A percentile compares a stretch with the other conserved stretches of the same genome.
phyloP scores from a whole-genome alignment of 2,329 filamentous ascomycete species.

The Teratosphaeria viscida region DNA sequence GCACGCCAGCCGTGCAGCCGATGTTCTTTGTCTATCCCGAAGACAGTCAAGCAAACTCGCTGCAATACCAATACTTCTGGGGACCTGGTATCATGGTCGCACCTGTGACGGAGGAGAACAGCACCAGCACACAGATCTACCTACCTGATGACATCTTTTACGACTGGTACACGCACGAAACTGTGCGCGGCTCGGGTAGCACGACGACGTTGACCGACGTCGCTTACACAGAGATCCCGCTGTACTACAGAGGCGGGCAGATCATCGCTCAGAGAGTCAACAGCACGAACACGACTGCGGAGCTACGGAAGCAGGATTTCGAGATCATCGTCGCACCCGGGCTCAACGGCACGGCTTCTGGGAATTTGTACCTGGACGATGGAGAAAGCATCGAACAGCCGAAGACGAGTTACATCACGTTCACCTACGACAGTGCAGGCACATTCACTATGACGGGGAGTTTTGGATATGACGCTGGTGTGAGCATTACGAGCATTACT shows the following conservation, averaged over 20 bases:
- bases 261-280: conserved; percentile 51
- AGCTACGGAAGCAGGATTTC: conserved; percentile 56
- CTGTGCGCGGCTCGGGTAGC: conserved; percentile 36
- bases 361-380: conserved; percentile 67
- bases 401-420: conserved; percentile 47
- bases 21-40: conserved; percentile 61
- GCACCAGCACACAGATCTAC: conserved; percentile 45
- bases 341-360: conserved; percentile 50
- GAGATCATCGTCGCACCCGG: conserved; percentile 59
- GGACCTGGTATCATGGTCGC: conserved; percentile 47
- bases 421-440: conserved; percentile 44
- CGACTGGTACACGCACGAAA: conserved; percentile 46
- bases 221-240: conserved; percentile 47
- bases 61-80: conserved; percentile 50
- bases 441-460: conserved; percentile 41
- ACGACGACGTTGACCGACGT: conserved; percentile 37
- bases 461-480: conserved; percentile 42
- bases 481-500: conserved; percentile 5
- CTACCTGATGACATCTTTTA: conserved; percentile 50
- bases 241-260: conserved; percentile 55
- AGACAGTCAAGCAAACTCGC: conserved; percentile 42
- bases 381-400: conserved; percentile 56
- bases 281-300: conserved; percentile 52
- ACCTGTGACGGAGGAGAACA: conserved; percentile 44
- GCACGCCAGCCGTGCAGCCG: conserved; percentile 57